Evolutionary conservation across 179 eudicot species (phyloP), one percentile per base, ranked within the genome.

Genomic region (Spergularia azorica): DNA sequence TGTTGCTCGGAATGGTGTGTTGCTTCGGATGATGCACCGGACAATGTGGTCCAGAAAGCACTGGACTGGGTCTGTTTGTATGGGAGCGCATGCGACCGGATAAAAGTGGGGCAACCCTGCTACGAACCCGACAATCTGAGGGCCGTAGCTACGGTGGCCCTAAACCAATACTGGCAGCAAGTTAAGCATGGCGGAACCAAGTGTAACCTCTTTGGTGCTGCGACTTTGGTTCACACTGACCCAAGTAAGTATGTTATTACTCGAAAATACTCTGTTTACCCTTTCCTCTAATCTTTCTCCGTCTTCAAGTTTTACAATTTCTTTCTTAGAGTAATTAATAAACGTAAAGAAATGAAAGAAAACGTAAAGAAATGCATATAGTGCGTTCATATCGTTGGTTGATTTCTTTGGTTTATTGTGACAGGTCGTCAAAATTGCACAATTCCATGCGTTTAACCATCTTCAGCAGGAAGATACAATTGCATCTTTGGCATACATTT

Each of bases 121-220:
- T 73, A 72, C 26, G 20, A 4, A 60, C 55, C 62, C 15, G 57
- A 38, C 36, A 71, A 73, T 60, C 11, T 79, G 64, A 67, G 82
- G 64, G 82, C 46, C 32, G 82, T 74, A 4, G 82, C 82, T 38
- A 58, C 78, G 3, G 78, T 60, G n/a, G 82, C 78, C 52, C 73
- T 79, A 63, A 79, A 79, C 66, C 77, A 79, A 11, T 79, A 79
- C 67, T 79, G 82, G 82, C 82, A 79, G 69, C 54, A 54, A 5
- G 76, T 63, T 38, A 75, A 80, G 79, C 46, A 41, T 0, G 38
- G 65, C 4, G 76, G 79, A 59, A 56, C 66, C 4, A 16, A 67
- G 18, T 80, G 83, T 67, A 43, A 76, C 12, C 62, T 75, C 15
- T 76, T 63, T 5, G 75, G 71, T 9, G 83, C 79, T 3, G 55